Evolutionary conservation across 2,329 filamentous ascomycete genomes (phyloP), one percentile per base, ranked within the genome.

Genomic region (Pestalotiopsis sp.): DNA sequence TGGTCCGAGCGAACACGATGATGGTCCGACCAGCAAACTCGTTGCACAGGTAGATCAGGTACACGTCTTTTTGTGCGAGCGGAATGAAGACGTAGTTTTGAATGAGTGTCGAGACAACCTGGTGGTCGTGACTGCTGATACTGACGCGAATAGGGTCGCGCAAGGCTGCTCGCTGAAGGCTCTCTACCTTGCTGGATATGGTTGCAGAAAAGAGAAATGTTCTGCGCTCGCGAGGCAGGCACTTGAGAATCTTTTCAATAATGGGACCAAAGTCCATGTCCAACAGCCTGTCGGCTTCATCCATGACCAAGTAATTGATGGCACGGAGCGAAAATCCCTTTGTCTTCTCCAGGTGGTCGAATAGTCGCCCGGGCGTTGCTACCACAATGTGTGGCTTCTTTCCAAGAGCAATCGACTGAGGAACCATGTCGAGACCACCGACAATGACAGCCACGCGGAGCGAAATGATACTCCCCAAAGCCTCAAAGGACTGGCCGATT

Each of bases 331-430:
- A 94, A 81, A 99, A 98, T 11, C 96, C 95, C 79, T 97, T 98
- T 2, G 96, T 99, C 81, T 97, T 97, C 78, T 98, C 94, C 9
- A 98, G 83, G 74, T 99, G 96, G 75, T 98, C 96, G 4, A 98
- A 84, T 24, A 98, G 83, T 67, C 95, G 89, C 65, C 94, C 95
- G 0, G 95, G 95, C 0, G 95, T 98, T 0, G 95, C 95, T 52
- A 98, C 94, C 24, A 98, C 85, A 26, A 99, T 91, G 75, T 99
- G 96, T 7, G 96, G 96, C 74, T 95, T 95, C 85, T 97, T 98
- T n/a, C 92, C 94, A 0, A 99, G 87, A 0, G 94, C 92, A 71
- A 99, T 97, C 1, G 92, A 82, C 78, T 99, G 96, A 0, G 93
- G 88, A 1, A 98, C 92, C 93, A 98, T 98, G 72, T 98, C 95